phyloP scores from a whole-genome alignment of 371 early-diverging fungal genomes.

The Haplosporangium sp. region DNA sequence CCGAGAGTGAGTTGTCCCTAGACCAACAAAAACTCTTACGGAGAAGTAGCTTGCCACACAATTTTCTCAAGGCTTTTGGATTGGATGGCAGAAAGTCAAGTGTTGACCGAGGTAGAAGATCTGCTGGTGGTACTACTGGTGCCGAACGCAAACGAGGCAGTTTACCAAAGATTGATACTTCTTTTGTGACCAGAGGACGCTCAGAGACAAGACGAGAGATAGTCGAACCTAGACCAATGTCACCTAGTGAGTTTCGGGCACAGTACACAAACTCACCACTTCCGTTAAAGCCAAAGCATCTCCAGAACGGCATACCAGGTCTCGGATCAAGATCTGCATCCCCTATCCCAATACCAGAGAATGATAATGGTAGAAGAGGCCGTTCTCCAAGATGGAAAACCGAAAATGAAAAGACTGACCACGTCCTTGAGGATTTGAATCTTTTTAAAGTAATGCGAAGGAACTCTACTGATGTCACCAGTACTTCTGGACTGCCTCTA shows the following conservation, averaged over 20 bases:
- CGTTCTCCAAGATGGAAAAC: slow-evolving; percentile 25
- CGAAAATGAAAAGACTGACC: slow-evolving; percentile 27
- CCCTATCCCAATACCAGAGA: background rate
- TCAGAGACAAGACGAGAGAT: background rate
- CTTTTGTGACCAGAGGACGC: background rate
- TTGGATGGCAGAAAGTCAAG: slow-evolving; percentile 9
- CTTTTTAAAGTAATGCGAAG: slow-evolving; percentile 22
- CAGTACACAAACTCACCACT: slow-evolving; percentile 37
- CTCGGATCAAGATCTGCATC: slow-evolving; percentile 8
- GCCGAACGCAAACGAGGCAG: background rate
- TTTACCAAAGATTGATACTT: background rate
- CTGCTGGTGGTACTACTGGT: background rate
- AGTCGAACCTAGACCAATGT: slow-evolving; percentile 12
- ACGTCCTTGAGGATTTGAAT: slow-evolving; percentile 44
- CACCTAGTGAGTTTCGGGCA: slow-evolving; percentile 42
- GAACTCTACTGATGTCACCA: background rate
- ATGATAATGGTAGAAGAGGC: slow-evolving; percentile 4
- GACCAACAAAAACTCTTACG: background rate
- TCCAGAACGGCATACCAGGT: slow-evolving; percentile 11
- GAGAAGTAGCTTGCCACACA: slow-evolving; percentile 12
- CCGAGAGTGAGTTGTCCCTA: background rate
- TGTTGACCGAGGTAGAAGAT: slow-evolving; percentile 4
- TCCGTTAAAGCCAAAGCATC: slow-evolving; percentile 30
- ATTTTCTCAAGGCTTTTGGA: slow-evolving; percentile 4
- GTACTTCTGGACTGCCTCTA: background rate